phyloP scores from a whole-genome alignment of 176 grass and related monocot species.

The Oryza rufipogon region DNA sequence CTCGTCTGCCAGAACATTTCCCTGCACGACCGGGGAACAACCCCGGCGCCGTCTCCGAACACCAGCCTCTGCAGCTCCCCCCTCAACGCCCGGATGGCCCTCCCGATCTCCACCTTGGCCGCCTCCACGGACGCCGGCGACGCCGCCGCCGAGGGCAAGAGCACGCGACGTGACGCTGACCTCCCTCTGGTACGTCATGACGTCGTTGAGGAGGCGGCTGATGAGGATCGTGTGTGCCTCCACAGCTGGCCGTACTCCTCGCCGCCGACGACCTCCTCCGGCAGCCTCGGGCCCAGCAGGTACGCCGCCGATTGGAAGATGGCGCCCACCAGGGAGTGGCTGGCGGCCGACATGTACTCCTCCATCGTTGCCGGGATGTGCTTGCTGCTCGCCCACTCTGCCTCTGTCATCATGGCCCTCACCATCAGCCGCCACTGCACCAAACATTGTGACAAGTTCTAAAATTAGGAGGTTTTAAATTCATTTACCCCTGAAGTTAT shows the following conservation, averaged over 20 bases:
- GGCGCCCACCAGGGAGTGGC: not conserved
- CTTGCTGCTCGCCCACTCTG: not conserved
- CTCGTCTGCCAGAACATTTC: slow-evolving; percentile 59
- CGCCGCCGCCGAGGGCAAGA: too few relatives aligned
- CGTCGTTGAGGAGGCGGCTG: not conserved
- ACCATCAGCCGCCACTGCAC: not conserved
- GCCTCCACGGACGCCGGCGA: not conserved
- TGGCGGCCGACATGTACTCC: not conserved
- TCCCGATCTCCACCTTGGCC: slow-evolving; percentile 8
- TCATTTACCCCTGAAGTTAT: too few relatives aligned
- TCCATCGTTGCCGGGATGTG: not conserved
- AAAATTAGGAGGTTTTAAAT: too few relatives aligned
- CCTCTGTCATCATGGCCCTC: not conserved
- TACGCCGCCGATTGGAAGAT: not conserved
- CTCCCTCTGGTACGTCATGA: not conserved
- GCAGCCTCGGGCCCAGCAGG: not conserved
- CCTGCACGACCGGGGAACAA: slow-evolving; percentile 52
- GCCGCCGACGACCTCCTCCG: not conserved
- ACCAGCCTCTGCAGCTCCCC: slow-evolving; percentile 46
- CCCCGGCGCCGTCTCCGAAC: not conserved
- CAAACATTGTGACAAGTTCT: rapidly evolving
- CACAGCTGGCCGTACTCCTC: not conserved
- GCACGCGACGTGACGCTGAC: not conserved
- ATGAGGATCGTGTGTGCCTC: too few relatives aligned
- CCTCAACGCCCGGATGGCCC: not conserved